phyloP scores from a whole-genome alignment of 2,329 filamentous ascomycete genomes.

The Paecilomyces fulvus region DNA sequence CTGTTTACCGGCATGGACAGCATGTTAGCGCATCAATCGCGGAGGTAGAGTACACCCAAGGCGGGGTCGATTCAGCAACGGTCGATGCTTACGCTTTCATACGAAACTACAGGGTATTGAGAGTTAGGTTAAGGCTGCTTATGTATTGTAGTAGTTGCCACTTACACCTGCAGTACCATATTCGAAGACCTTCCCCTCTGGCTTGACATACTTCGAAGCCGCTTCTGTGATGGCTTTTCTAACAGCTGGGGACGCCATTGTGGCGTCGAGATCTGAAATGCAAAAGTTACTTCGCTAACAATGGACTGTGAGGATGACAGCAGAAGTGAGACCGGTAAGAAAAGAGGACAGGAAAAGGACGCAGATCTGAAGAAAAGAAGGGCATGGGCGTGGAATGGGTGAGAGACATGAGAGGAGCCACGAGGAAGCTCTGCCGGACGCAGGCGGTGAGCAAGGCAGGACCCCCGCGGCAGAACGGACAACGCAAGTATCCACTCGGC shows the following conservation, averaged over 20 bases:
- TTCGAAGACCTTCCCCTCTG: conserved; percentile 43
- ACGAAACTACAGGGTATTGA: conserved; percentile 45
- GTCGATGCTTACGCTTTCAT: conserved; percentile 55
- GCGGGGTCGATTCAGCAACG: conserved; percentile 18
- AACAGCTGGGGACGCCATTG: conserved; percentile 35
- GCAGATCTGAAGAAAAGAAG: neutral
- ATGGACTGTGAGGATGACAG: conserved; percentile 2
- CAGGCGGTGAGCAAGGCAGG: neutral
- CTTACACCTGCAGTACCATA: conserved; percentile 56
- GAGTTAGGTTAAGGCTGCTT: conserved; percentile 7
- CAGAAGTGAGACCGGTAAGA: conserved; percentile 3
- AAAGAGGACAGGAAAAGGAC: neutral
- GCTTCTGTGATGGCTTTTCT: conserved; percentile 40
- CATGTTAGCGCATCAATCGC: conserved; percentile 23
- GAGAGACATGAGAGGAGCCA: neutral
- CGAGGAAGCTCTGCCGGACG: neutral
- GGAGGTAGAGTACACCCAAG: conserved; percentile 19
- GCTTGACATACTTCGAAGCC: conserved; percentile 42
- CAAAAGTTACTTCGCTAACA: neutral
- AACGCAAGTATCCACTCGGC: neutral
- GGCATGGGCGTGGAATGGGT: neutral
- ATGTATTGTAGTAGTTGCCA: conserved; percentile 9
- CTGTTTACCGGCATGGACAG: conserved; percentile 32
- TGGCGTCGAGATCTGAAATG: conserved; percentile 15
- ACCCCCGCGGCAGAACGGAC: neutral